Base-by-base conservation (phyloP, 2,329 filamentous ascomycete species). In the Colletotrichum limetticola region DNA sequence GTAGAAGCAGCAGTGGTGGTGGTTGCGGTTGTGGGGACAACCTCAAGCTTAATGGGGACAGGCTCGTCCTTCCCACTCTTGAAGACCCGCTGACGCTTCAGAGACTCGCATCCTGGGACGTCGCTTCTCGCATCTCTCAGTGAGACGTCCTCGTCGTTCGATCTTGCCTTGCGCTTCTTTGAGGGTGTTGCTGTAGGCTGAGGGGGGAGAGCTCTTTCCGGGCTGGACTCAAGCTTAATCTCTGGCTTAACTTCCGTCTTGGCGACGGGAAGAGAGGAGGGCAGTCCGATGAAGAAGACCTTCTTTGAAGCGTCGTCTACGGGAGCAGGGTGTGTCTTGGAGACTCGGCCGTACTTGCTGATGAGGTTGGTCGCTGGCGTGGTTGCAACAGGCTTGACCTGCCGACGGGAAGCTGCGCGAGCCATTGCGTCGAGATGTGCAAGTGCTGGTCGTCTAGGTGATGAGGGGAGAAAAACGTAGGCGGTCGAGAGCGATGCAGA, bases 321-420 rank as follows among this genome's bases (percentile, higher is more conserved):
- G 9, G 53, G 26, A 28, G 30, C 14, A n/a, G 59, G n/a, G 14
- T 69, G 59, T 12, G 52, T 61, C 69, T 75, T 75, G 62, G 72
- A 75, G 7, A 75, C 56, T 5, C 74, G 74, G 22, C 56, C 62
- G 66, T 75, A 75, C 65, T 73, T 74, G 74, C 72, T 73, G 12
- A 75, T 74, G 30, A 53, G 53, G 37, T 75, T 74, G 37, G 53
- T 55, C 26, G 62, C 65, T 46, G 62, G 55, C 42, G 61, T 58
- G 35, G 66, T 35, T 35, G 32, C 53, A 55, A 63, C 62, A 68
- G 72, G 68, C 63, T 74, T 74, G 53, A 70, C 69, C 55, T 71
- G 72, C 22, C 74, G 65, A 42, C 72, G 72, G 32, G 72, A 46
- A 70, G 66, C 72, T 53, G 69, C 63, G 55, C 72, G 69, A 62